Evolutionary conservation across 768 basidiomycete species (phyloP).

Genomic region (Suillus decipiens): DNA sequence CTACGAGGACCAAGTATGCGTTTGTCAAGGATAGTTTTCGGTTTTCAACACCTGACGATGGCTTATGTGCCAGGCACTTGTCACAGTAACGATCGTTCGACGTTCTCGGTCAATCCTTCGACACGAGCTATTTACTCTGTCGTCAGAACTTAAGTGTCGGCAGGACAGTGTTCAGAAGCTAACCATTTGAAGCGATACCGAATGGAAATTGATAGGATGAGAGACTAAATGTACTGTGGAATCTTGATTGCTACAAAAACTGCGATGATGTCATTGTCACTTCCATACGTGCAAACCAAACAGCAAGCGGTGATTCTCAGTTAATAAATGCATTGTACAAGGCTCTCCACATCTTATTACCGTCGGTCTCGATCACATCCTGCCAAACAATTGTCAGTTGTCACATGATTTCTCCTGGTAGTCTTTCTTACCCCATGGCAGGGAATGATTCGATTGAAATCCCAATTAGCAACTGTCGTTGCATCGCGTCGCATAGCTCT

Average conservation of each 20-base stretch:
- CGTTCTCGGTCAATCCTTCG: too few species aligned
- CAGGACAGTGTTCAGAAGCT: neutral
- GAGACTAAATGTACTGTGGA: neutral
- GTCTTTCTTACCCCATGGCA: slow-evolving; percentile 56
- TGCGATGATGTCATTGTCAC: neutral
- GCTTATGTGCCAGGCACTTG: neutral
- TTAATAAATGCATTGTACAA: slow-evolving; percentile 39
- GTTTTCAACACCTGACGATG: neutral
- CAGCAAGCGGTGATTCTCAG: neutral
- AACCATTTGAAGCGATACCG: neutral
- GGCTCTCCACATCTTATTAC: slow-evolving; percentile 54
- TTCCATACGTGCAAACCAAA: neutral
- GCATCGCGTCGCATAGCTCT: slow-evolving; percentile 64
- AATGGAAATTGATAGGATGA: neutral
- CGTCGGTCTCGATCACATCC: slow-evolving; percentile 66
- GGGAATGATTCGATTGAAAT: slow-evolving; percentile 72
- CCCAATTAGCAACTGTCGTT: slow-evolving; percentile 68
- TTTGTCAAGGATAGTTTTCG: neutral
- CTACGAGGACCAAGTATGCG: neutral
- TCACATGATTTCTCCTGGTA: slow-evolving; percentile 6
- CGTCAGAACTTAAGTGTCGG: neutral
- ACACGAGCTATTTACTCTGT: neutral
- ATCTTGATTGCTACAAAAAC: neutral
- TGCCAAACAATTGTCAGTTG: slow-evolving; percentile 15
- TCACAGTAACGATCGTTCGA: too few species aligned